phyloP scores from a whole-genome alignment of 2,329 filamentous ascomycete genomes.

The Diaporthe humulicola region DNA sequence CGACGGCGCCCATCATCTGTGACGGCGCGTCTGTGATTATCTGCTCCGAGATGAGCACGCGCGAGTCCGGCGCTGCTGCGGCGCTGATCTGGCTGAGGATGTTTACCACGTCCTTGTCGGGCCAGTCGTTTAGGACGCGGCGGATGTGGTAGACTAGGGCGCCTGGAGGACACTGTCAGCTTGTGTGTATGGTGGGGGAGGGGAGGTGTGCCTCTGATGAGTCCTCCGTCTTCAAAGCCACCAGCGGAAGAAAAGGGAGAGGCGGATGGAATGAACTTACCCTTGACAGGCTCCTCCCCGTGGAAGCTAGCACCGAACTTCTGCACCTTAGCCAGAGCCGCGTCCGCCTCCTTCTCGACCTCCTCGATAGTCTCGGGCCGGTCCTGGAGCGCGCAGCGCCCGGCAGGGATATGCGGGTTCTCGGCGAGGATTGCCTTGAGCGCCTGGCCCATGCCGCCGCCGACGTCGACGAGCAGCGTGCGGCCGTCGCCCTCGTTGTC shows the following conservation, averaged over 20 bases:
- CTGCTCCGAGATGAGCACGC: slow-evolving; percentile 45
- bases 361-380: slow-evolving; percentile 39
- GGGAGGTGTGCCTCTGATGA: neutral
- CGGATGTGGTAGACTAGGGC: slow-evolving; percentile 47
- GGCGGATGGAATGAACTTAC: slow-evolving; percentile 33
- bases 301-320: slow-evolving; percentile 49
- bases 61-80: slow-evolving; percentile 41
- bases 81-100: slow-evolving; percentile 43
- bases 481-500: neutral
- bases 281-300: slow-evolving; percentile 45
- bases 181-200: neutral
- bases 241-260: neutral
- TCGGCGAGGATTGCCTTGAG: slow-evolving; percentile 39
- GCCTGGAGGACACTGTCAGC: slow-evolving; percentile 34
- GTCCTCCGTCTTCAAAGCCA: neutral
- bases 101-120: slow-evolving; percentile 42
- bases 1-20: slow-evolving; percentile 43
- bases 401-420: slow-evolving; percentile 42
- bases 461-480: slow-evolving; percentile 43
- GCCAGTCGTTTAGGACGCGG: slow-evolving; percentile 48
- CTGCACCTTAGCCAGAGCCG: slow-evolving; percentile 38
- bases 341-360: slow-evolving; percentile 27
- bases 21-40: slow-evolving; percentile 41
- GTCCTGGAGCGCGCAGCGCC: slow-evolving; percentile 45
- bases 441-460: slow-evolving; percentile 42